Base-by-base conservation (phyloP, 78 protist species). In the Corallochytrium limacisporum region DNA sequence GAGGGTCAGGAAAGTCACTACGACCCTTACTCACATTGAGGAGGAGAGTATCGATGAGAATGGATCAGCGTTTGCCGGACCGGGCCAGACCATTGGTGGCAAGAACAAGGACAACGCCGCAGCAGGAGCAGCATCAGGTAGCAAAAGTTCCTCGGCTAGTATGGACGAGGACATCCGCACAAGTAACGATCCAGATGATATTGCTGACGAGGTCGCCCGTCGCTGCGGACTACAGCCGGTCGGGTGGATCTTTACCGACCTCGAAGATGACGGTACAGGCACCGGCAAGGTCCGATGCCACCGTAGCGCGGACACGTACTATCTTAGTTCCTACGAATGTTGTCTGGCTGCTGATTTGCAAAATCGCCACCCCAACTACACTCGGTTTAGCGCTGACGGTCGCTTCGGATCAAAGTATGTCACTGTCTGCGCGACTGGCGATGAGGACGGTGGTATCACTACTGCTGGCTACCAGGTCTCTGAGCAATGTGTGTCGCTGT, bases 241-340 rank as follows among this genome's bases (percentile, higher is more conserved):
- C 10, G 79, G 79, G 42, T 74, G 65, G 67, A 65, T 74, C 9
- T 62, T 62, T 48, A 74, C 79, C n/a, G 79, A 62, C 32, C 48
- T 74, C 16, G 71, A 74, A 49, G 72, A 49, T 13, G 79, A 56
- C 40, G 65, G 54, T 43, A 62, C 60, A 8, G 40, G 31, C 26
- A 7, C 3, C 2, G 79, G 79, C 36, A 62, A 2, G 31, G 77
- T 59, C 35, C 28, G 9, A 18, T 59, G 38, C 69, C 55, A 71
- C 36, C 77, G 77, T 13, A 12, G 62, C 20, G 20, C 2, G 44
- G 67, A 72, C 38, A 42, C 77, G 4, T 72, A 31, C 55, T 72
- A 60, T 57, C 54, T 72, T 15, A 22, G 59, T 7, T 42, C 77
- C n/a, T 24, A 8, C 39, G 67, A 72, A 18, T 4, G 20, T 15